Percentiles rank a stretch among this genome's conserved stretches.
These are phyloP conservation scores for Rhodotorula sp. DNA, from an alignment of 1,284 basidiomycete genomes.

Conservation along the genomic window DNA sequence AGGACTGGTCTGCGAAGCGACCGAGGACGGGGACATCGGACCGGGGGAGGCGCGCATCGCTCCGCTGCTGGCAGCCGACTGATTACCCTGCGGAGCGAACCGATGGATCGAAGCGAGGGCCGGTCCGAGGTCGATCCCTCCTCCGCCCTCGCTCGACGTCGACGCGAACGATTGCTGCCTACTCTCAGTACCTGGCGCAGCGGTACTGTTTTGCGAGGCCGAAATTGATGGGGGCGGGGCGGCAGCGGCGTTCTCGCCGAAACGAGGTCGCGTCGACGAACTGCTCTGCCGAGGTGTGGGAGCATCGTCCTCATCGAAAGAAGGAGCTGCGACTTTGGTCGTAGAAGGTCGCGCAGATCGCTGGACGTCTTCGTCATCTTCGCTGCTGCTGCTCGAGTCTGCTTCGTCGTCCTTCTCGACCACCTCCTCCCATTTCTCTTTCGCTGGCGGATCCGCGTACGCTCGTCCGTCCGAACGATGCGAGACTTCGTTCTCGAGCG, in stretches of 20 bases:
- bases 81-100: constrained; percentile 30
- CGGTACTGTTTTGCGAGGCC: background rate
- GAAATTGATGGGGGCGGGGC: background rate
- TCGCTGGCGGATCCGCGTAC: background rate
- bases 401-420: constrained; percentile 33
- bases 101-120: constrained; percentile 40
- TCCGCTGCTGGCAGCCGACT: background rate
- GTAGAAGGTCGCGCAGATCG: background rate
- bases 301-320: constrained; percentile 24
- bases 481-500: background rate
- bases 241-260: background rate
- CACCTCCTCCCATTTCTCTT: constrained; percentile 26
- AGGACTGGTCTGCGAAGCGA: background rate
- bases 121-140: constrained; percentile 39
- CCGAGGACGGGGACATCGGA: background rate
- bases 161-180: constrained; percentile 1
- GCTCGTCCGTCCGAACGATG: background rate
- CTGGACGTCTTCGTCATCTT: constrained; percentile 12
- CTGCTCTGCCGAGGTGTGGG: background rate
- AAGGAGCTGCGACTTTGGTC: background rate
- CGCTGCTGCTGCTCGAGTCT: constrained; percentile 38
- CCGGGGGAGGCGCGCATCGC: background rate
- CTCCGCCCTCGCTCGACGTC: constrained; percentile 17
- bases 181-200: background rate
- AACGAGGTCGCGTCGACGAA: constrained; percentile 3